phyloP scores from a whole-genome alignment of 306 rosid genomes.

The Sicyos baderoa region DNA sequence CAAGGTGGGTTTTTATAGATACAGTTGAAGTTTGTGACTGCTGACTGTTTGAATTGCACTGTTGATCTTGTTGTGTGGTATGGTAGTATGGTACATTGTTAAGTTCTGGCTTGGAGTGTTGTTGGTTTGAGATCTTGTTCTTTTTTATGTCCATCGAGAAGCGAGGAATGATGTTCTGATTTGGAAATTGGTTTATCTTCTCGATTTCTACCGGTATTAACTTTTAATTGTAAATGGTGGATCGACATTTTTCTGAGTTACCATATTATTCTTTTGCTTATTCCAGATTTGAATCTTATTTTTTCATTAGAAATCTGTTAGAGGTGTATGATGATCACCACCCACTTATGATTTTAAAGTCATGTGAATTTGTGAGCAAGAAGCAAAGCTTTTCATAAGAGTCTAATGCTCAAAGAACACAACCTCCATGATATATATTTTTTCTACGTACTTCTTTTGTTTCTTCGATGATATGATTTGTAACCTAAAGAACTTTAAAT shows the following conservation, averaged over 20 bases:
- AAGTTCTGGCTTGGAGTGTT: neutral
- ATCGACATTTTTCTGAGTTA: neutral
- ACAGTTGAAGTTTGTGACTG: neutral
- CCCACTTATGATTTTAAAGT: neutral
- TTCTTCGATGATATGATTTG: no score
- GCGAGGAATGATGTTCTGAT: neutral
- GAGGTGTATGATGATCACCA: neutral
- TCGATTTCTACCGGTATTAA: neutral
- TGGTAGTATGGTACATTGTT: slow-evolving; percentile 14
- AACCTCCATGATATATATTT: no score
- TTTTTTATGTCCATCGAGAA: no score
- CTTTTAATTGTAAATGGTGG: neutral
- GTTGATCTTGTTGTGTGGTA: neutral
- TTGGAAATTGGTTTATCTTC: neutral
- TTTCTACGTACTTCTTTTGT: no score
- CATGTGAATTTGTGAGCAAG: no score
- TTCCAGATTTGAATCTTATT: neutral
- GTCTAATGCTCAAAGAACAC: no score
- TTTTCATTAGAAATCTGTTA: neutral
- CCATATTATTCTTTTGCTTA: neutral
- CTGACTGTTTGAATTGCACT: neutral
- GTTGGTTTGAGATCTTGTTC: slow-evolving; percentile 13
- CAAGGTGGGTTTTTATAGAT: slow-evolving; percentile 41
- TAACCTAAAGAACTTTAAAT: no score
- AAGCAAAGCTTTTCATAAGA: no score